Evolutionary conservation across 2,329 filamentous ascomycete genomes (phyloP).

Genomic region (Talaromyces marneffei): DNA sequence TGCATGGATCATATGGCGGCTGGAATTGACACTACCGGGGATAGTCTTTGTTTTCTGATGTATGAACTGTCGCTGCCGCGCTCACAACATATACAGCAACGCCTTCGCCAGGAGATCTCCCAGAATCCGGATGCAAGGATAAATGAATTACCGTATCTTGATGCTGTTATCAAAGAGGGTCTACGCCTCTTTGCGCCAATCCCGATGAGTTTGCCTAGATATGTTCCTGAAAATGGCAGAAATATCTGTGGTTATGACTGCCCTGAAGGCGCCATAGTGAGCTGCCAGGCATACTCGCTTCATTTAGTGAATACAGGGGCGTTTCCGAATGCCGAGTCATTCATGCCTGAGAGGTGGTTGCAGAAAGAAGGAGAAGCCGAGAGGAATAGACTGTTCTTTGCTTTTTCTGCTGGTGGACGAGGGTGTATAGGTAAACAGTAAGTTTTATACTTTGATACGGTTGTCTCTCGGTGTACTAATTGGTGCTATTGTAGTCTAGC

Average conservation of each 20-base stretch:
- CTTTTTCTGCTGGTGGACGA: conserved; percentile 60
- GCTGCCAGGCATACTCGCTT: conserved; percentile 35
- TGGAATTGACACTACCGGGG: conserved; percentile 66
- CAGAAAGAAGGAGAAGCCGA: conserved; percentile 26
- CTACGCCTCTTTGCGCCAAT: conserved; percentile 53
- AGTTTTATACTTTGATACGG: conserved; percentile 29
- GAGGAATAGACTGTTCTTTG: conserved; percentile 56
- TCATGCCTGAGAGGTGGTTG: conserved; percentile 31
- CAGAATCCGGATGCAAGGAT: conserved; percentile 30
- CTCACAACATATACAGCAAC: conserved; percentile 47
- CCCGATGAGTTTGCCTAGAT: conserved; percentile 48
- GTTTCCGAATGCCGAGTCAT: conserved; percentile 27
- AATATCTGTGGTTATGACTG: conserved; percentile 34
- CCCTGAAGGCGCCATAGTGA: conserved; percentile 33
- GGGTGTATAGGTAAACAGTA: conserved; percentile 55
- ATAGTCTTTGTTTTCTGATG: conserved; percentile 65
- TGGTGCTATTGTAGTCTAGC: conserved; percentile 46
- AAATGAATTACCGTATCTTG: conserved; percentile 49
- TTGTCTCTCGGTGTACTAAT: neutral
- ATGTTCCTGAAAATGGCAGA: conserved; percentile 35
- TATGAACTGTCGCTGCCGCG: conserved; percentile 61
- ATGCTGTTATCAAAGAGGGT: conserved; percentile 59
- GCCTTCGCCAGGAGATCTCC: conserved; percentile 50
- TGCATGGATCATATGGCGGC: conserved; percentile 67
- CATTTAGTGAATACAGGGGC: conserved; percentile 27